Conservation (phyloP, 129 eudicot species). For the sunflower (Helianthus annuus) region HanXRQr2.0-SUNRISE NC_035445.2:89495041-89495540, state of each 20-base stretch:
- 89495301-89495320: slow-evolving; percentile 1
- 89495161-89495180: slow-evolving; percentile 59
- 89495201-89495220: slow-evolving; percentile 10
- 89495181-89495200: slow-evolving; percentile 20
- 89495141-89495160: slow-evolving; percentile 80
- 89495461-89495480: not conserved
- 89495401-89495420: too few species aligned
- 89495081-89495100: slow-evolving; percentile 81
- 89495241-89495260: not conserved
- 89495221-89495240: too few species aligned
- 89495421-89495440: too few species aligned
- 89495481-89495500: too few species aligned
- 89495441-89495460: too few species aligned
- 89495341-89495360: slow-evolving; percentile 10
- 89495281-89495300: not conserved
- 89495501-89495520: slow-evolving; percentile 38
- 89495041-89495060: slow-evolving; percentile 83
- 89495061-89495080: slow-evolving; percentile 74
- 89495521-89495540: slow-evolving; percentile 20
- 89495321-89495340: slow-evolving; percentile 11
- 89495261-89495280: not conserved
- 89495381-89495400: too few species aligned
- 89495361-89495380: not conserved
- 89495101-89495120: slow-evolving; percentile 75
- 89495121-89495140: slow-evolving; percentile 82